Conservation (phyloP, 345 rosid species). For the Pugionium dolabratum region DNA sequence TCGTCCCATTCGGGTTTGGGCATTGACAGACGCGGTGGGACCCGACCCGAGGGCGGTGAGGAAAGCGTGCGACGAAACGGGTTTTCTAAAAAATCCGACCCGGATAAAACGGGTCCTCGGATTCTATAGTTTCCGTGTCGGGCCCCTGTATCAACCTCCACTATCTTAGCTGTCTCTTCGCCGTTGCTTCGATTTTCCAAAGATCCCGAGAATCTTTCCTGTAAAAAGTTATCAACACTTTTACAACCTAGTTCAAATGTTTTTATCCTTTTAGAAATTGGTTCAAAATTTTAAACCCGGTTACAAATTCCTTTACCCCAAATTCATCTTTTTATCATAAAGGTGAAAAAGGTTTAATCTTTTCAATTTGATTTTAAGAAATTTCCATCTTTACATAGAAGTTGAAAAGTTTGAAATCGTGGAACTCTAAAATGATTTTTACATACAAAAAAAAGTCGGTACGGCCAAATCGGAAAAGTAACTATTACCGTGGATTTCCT, state of each 20-base stretch:
- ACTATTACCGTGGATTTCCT: slow-evolving; percentile 57
- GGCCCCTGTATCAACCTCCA: slow-evolving; percentile 68
- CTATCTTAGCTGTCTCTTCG: slow-evolving; percentile 74
- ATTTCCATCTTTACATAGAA: not conserved
- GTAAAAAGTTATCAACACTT: slow-evolving; percentile 38
- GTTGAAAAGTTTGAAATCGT: not conserved
- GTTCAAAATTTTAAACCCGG: not conserved
- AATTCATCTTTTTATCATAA: not conserved
- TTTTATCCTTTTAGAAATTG: not conserved
- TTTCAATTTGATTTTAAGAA: not conserved
- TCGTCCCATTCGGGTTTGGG: slow-evolving; percentile 51
- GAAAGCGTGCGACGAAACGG: slow-evolving; percentile 42
- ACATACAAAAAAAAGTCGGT: not conserved
- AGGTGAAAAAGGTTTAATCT: too few species aligned
- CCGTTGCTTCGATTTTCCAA: slow-evolving; percentile 45
- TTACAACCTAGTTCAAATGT: slow-evolving; percentile 2
- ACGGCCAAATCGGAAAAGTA: slow-evolving; percentile 16
- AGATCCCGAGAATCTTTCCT: slow-evolving; percentile 69
- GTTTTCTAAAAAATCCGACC: slow-evolving; percentile 54
- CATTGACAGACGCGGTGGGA: slow-evolving; percentile 39
- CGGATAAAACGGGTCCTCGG: slow-evolving; percentile 47
- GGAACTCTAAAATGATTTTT: not conserved
- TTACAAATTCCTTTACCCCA: too few species aligned
- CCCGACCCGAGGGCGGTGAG: slow-evolving; percentile 39
- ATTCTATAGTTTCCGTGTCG: slow-evolving; percentile 58